Evolutionary conservation across 768 basidiomycete genomes (phyloP).

Genomic region (Lentinula detonsa): DNA sequence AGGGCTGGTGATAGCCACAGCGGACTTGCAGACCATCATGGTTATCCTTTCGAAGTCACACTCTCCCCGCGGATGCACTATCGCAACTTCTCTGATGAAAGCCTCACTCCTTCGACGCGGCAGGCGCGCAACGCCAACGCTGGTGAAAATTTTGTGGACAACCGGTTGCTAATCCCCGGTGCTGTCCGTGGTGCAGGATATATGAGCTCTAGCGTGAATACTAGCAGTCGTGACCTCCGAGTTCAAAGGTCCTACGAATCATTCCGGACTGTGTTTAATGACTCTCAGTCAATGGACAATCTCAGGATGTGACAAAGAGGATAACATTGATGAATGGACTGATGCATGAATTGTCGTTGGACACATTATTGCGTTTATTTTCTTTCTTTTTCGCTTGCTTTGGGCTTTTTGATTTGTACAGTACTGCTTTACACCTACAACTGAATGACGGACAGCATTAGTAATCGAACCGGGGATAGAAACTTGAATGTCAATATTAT

Average conservation of each 20-base stretch:
- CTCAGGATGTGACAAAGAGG: not conserved
- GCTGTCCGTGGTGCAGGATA: slow-evolving; percentile 16
- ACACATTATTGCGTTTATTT: not conserved
- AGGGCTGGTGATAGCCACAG: not conserved
- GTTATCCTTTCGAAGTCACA: not conserved
- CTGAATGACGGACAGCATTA: no score
- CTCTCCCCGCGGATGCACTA: not conserved
- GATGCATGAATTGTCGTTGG: no score
- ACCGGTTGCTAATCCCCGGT: slow-evolving; percentile 13
- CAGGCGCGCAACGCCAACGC: not conserved
- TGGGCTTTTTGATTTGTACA: not conserved
- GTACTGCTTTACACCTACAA: no score
- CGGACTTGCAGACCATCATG: not conserved
- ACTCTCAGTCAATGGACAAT: not conserved
- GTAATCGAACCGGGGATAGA: no score
- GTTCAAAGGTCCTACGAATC: not conserved
- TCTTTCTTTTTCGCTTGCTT: not conserved
- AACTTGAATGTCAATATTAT: no score
- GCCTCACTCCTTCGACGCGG: not conserved
- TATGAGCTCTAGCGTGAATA: not conserved
- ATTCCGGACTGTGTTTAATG: not conserved
- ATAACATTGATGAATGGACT: not conserved
- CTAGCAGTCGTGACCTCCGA: not conserved
- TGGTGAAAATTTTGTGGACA: not conserved
- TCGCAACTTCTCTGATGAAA: slow-evolving; percentile 13